Evolutionary conservation across 495 filamentous ascomycete species (phyloP).

Genomic region (Pseudoneurospora amorphoporcata): DNA sequence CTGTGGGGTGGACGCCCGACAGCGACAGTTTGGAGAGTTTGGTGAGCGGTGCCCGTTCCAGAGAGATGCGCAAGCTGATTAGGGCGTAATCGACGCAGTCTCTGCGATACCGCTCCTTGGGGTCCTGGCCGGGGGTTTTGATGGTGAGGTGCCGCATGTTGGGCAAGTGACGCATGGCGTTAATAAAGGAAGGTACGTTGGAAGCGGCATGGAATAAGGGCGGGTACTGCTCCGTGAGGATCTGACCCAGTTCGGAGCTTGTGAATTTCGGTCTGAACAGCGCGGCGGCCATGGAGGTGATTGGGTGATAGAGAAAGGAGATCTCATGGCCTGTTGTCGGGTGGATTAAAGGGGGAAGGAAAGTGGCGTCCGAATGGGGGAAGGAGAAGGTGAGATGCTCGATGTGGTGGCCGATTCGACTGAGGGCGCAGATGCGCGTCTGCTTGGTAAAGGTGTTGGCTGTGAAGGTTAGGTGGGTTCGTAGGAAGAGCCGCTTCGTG

Average conservation of each 20-base stretch:
- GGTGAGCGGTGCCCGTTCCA: constrained; percentile 54
- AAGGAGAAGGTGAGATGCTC: constrained; percentile 59
- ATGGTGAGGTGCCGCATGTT: constrained; percentile 60
- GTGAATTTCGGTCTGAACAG: constrained; percentile 52
- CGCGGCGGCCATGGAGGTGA: constrained; percentile 39
- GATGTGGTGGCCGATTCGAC: constrained; percentile 61
- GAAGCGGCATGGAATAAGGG: constrained; percentile 78
- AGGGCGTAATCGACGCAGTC: constrained; percentile 73
- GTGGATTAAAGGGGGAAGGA: constrained; percentile 66
- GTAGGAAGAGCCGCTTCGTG: constrained; percentile 42
- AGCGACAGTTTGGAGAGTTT: constrained; percentile 54
- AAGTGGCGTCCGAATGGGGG: constrained; percentile 58
- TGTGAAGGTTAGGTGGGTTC: constrained; percentile 54
- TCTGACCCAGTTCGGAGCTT: constrained; percentile 49
- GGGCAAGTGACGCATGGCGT: constrained; percentile 50
- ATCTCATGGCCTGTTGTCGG: constrained; percentile 60
- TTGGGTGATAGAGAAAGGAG: constrained; percentile 63
- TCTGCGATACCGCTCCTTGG: constrained; percentile 56
- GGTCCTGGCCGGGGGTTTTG: constrained; percentile 58
- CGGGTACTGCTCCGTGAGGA: constrained; percentile 69
- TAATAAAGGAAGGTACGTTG: constrained; percentile 67
- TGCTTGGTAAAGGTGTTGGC: constrained; percentile 60
- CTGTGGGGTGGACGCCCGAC: constrained; percentile 55
- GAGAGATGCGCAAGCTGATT: constrained; percentile 64
- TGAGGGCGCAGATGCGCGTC: constrained; percentile 54